Base-by-base conservation (phyloP, 495 filamentous ascomycete genomes). In the Venustampulla echinocandica region DNA sequence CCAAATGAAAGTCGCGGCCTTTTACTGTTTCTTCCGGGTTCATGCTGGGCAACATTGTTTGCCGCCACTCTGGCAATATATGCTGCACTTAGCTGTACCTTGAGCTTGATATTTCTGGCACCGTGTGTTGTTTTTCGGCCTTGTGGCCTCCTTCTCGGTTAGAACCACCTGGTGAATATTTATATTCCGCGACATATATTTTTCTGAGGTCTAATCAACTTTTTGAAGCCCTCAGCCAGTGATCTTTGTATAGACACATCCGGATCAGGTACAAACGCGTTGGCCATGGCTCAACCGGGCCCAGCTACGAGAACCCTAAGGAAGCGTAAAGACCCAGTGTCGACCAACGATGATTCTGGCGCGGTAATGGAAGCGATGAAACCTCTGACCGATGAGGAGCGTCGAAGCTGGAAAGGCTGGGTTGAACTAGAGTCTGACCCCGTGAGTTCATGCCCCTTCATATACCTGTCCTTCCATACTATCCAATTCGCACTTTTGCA, bases 361-460 rank as follows among this genome's bases (percentile, higher is more conserved):
- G n/a, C n/a, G n/a, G n/a, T n/a, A n/a, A n/a, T n/a, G 13, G 41
- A 48, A 9, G 38, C 39, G 4, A 45, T 54, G 44, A 45, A 38
- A 19, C 38, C 47, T 23, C 15, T 58, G 18, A 57, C 54, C 14
- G 46, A 53, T 6, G 55, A 70, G 30, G 73, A 78, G 43, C 63
- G 62, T 6, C 52, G 59, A 10, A 65, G 66, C 23, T 76, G 72
- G 64, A 56, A 54, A 1, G 88, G 87, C 19, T 98, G 88, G 72
- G 83, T 81, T 36, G 89, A 95, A 57, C 71, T 96, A 28, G 88
- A 95, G 61, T 93, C 87, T 0, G 90, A 98, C 45, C 92, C 92
- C 1, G 88, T 89, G 65, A 60, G 76, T 60, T 21, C 20, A 6
- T 30, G 27, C 27, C 13, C 27, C 6, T 7, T 30, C 13, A 30